A percentile compares a stretch with the other conserved stretches of the same genome.
These are phyloP conservation scores for Chamaecyparis obtusa DNA, from an alignment of 75 land plant species.

Conservation along the genomic window DNA sequence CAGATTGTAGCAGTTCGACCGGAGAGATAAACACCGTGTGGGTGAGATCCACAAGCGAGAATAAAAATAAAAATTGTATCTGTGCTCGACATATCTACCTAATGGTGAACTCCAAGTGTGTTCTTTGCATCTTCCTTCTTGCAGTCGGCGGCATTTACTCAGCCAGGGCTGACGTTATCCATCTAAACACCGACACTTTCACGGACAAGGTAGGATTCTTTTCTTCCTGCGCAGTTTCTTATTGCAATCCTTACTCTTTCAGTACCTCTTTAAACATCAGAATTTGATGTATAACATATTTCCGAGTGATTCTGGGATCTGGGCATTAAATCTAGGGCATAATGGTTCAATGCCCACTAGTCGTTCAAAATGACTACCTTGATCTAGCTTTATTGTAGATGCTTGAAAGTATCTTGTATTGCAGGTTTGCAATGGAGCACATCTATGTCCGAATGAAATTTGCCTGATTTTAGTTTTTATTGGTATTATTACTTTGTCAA, in stretches of 20 bases:
- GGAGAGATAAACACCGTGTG: no score
- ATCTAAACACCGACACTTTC: conserved; percentile 51
- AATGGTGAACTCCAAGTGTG: background rate
- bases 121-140: background rate
- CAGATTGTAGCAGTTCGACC: no score
- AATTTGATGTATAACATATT: background rate
- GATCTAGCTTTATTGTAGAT: background rate
- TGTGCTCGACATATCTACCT: no score
- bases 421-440: background rate
- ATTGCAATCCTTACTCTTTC: background rate
- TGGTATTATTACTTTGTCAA: background rate
- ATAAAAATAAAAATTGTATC: no score
- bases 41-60: no score
- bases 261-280: no score
- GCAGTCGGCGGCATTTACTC: background rate
- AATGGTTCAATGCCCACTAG: background rate
- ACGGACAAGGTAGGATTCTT: conserved; percentile 50
- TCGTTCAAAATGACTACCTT: background rate
- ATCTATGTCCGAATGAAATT: background rate
- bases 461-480: background rate
- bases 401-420: background rate
- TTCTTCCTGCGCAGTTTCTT: background rate
- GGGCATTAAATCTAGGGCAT: background rate
- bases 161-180: conserved; percentile 44
- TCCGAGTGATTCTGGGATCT: background rate